These are phyloP conservation scores for Boletus smithii DNA, from an alignment of 1,284 basidiomycete species.

Conservation along the genomic window DNA sequence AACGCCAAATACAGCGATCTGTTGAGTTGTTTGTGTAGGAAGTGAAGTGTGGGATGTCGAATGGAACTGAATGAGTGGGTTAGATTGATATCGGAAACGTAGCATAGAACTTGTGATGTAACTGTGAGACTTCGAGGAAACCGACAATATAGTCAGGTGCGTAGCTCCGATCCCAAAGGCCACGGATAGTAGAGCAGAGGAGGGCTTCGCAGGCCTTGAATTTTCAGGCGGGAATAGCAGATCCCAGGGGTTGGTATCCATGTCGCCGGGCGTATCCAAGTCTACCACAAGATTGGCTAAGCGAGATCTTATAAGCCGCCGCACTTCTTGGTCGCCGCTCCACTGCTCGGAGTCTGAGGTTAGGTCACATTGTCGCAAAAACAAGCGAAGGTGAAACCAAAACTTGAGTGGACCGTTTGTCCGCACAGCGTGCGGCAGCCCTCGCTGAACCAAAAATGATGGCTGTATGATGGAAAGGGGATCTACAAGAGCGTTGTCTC, in stretches of 20 bases:
- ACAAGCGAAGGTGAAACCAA: conserved; percentile 68
- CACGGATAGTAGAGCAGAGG: conserved; percentile 11
- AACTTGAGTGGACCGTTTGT: conserved; percentile 65
- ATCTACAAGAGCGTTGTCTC: conserved; percentile 55
- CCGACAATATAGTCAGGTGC: conserved; percentile 22
- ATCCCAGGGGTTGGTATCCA: conserved; percentile 35
- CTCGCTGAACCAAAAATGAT: conserved; percentile 73
- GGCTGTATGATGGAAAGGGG: conserved; percentile 76
- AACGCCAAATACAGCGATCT: conserved; percentile 39
- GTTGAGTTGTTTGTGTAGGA: conserved; percentile 31
- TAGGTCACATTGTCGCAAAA: conserved; percentile 32
- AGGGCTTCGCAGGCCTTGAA: conserved; percentile 3
- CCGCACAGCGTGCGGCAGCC: conserved; percentile 61
- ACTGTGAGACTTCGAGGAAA: conserved; percentile 25
- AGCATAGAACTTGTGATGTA: conserved; percentile 26
- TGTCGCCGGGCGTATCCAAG: conserved; percentile 39
- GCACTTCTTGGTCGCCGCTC: conserved; percentile 20
- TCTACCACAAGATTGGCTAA: conserved; percentile 42
- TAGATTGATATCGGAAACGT: conserved; percentile 27
- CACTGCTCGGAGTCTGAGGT: conserved; percentile 8
- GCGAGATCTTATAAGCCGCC: conserved; percentile 40
- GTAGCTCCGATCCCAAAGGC: conserved; percentile 20
- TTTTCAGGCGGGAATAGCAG: conserved; percentile 20
- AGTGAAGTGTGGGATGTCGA: conserved; percentile 18
- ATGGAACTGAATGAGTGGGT: conserved; percentile 9